Conservation (phyloP, 225 moss, liverwort and hornwort genomes). For the Rhytidiadelphus loreus region DNA sequence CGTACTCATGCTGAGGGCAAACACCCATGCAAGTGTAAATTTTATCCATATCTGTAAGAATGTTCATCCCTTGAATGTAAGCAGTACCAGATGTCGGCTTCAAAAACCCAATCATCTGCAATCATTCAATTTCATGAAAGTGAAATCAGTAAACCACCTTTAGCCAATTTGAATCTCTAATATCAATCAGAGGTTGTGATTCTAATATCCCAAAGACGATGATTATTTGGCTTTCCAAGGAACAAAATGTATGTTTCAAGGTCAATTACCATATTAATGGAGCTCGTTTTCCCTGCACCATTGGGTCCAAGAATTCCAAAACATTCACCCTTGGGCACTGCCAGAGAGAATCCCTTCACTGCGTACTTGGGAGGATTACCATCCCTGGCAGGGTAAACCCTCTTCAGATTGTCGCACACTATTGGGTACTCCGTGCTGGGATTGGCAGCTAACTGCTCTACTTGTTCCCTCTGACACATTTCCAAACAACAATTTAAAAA, state of each 20-base stretch:
- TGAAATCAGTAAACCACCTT: background rate
- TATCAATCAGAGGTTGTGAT: background rate
- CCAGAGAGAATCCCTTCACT: conserved; percentile 71
- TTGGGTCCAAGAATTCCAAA: conserved; percentile 95
- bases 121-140: background rate
- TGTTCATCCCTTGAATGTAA: conserved; percentile 72
- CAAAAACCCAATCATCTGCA: conserved; percentile 88
- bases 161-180: background rate
- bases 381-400: conserved; percentile 68
- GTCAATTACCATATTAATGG: conserved; percentile 78
- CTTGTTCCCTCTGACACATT: conserved; percentile 41
- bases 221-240: background rate
- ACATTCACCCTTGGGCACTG: conserved; percentile 62
- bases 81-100: conserved; percentile 80
- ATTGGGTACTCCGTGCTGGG: conserved; percentile 44
- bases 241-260: background rate
- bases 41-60: conserved; percentile 51
- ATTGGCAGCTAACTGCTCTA: conserved; percentile 28
- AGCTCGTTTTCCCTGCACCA: conserved; percentile 80
- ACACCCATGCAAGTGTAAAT: conserved; percentile 89
- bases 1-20: conserved; percentile 93
- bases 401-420: conserved; percentile 62
- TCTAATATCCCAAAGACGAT: background rate
- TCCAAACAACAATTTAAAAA: background rate
- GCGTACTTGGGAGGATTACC: conserved; percentile 74